Evolutionary conservation across 345 rosid genomes (phyloP).

Genomic region (Limnanthes douglasii): DNA sequence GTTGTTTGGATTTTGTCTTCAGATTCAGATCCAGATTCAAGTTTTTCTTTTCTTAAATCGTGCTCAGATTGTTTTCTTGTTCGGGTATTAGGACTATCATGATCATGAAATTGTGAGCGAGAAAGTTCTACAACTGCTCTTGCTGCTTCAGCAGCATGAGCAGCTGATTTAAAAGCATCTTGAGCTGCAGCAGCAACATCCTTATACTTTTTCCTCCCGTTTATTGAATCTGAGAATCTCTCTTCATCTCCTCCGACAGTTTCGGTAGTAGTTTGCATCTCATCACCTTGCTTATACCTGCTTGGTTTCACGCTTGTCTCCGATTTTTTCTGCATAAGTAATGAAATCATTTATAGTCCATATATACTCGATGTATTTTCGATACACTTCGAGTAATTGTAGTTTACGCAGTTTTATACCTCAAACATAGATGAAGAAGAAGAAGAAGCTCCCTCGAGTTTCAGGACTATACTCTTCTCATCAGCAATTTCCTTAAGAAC

Average conservation of each 20-base stretch:
- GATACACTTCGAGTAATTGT: conserved; percentile 4
- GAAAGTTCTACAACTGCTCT: conserved; percentile 91
- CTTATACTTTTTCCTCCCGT: conserved; percentile 38
- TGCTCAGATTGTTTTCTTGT: background rate
- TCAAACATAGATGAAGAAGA: conserved; percentile 16
- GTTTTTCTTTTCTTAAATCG: background rate
- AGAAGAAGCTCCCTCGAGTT: conserved; percentile 24
- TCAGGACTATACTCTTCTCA: conserved; percentile 39
- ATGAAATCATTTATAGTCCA: conserved; percentile 1
- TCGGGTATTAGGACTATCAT: conserved; percentile 8
- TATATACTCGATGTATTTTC: background rate
- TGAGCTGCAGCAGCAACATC: conserved; percentile 95
- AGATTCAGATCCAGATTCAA: conserved; percentile 9
- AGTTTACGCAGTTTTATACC: conserved; percentile 27
- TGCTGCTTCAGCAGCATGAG: conserved; percentile 81
- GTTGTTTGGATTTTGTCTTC: conserved; percentile 4
- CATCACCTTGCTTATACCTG: conserved; percentile 8
- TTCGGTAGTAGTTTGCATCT: too few relatives aligned
- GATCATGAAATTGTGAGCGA: conserved; percentile 33
- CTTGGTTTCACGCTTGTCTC: conserved; percentile 8
- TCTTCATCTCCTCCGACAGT: conserved; percentile 5
- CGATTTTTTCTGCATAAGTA: conserved; percentile 21
- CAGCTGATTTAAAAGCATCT: conserved; percentile 83
- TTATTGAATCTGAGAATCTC: conserved; percentile 16
- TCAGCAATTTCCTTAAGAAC: conserved; percentile 56